Evolutionary conservation across 2,329 filamentous ascomycete genomes (phyloP).

Genomic region (Paecilomyces fulvus): DNA sequence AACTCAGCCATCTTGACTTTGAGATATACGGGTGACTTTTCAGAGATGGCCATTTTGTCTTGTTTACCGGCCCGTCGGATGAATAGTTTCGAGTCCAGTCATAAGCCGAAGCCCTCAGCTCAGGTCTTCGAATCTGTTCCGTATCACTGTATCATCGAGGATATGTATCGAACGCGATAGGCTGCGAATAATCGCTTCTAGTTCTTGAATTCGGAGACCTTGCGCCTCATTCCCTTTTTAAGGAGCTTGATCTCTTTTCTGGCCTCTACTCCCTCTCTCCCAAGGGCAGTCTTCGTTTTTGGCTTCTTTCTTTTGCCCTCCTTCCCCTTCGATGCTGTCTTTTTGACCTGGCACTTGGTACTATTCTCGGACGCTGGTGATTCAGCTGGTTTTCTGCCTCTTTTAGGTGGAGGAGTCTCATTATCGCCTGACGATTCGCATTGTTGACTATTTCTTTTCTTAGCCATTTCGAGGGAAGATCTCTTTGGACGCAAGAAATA

Average conservation of each 20-base stretch:
- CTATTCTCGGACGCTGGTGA: no score
- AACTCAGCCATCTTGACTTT: background rate
- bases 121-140: background rate
- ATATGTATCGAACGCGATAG: background rate
- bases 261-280: background rate
- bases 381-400: background rate
- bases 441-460: background rate
- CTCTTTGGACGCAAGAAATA: no score
- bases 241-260: background rate
- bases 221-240: background rate
- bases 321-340: background rate
- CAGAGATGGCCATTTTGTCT: background rate
- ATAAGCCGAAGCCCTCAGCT: background rate
- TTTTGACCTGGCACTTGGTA: background rate
- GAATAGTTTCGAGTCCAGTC: background rate
- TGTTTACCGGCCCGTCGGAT: background rate
- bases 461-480: background rate
- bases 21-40: background rate
- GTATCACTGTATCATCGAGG: background rate
- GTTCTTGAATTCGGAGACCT: background rate
- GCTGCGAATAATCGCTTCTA: background rate
- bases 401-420: background rate
- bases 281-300: background rate
- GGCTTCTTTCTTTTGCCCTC: background rate
- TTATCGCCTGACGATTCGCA: no score